Percentiles rank a stretch among this genome's conserved stretches.
These are phyloP conservation scores for Komagataella pseudopastoris DNA, from an alignment of 805 yeast genomes.

Conservation along the genomic window DNA sequence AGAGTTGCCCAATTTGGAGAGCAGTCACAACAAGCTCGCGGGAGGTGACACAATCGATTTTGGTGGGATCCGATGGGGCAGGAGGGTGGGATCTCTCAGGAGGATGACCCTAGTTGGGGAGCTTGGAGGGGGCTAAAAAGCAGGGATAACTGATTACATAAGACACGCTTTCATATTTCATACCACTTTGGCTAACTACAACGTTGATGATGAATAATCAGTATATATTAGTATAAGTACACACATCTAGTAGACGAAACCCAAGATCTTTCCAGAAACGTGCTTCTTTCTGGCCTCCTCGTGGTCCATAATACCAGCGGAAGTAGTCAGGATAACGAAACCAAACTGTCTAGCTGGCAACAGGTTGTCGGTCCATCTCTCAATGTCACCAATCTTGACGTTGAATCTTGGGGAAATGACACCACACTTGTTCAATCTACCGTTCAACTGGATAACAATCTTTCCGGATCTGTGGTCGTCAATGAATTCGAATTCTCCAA, in stretches of 20 bases:
- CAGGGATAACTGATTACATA: no score
- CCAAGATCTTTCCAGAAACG: slow-evolving; percentile 98
- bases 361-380: slow-evolving; percentile 97
- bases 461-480: slow-evolving; percentile 99
- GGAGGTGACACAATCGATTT: neutral
- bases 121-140: no score
- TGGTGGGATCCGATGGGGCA: neutral
- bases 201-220: neutral
- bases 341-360: slow-evolving; percentile 99
- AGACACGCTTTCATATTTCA: no score
- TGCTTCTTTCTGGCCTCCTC: slow-evolving; percentile 99
- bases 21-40: neutral
- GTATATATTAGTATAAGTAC: neutral
- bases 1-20: neutral
- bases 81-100: neutral
- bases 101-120: neutral
- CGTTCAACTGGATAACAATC: slow-evolving; percentile 93
- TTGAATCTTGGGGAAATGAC: slow-evolving; percentile 98
- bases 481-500: slow-evolving; percentile 96
- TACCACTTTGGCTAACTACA: neutral
- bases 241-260: slow-evolving; percentile 76
- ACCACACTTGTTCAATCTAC: slow-evolving; percentile 98
- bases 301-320: slow-evolving; percentile 99
- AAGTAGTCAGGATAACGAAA: slow-evolving; percentile 94
- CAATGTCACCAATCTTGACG: slow-evolving; percentile 89